Conservation (phyloP, 305 asterid species). For the Fraxinus dipetala region DNA sequence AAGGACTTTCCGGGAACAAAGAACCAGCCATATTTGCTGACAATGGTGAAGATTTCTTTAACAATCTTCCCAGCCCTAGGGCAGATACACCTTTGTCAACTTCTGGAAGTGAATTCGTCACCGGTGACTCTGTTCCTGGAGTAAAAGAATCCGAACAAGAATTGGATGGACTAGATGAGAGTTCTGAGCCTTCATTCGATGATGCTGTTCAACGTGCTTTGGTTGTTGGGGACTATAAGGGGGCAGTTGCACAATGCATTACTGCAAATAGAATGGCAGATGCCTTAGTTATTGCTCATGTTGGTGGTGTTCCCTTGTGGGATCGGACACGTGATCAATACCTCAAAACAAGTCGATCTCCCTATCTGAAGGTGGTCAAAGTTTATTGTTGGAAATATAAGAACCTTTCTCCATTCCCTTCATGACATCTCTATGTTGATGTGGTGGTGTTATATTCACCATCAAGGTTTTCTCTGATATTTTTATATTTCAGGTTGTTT, state of each 20-base stretch:
- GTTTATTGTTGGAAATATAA: conserved; percentile 4
- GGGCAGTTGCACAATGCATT: conserved; percentile 88
- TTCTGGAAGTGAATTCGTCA: conserved; percentile 48
- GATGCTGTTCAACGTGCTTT: conserved; percentile 92
- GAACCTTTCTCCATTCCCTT: background rate
- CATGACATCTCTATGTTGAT: conserved; percentile 9
- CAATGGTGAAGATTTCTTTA: conserved; percentile 89
- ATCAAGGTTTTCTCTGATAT: conserved; percentile 18
- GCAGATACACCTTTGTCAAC: conserved; percentile 69
- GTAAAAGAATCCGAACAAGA: conserved; percentile 54
- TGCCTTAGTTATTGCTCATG: conserved; percentile 98
- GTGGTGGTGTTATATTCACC: background rate
- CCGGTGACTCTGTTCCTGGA: conserved; percentile 35
- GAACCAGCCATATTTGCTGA: conserved; percentile 51
- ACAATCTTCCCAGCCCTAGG: conserved; percentile 90
- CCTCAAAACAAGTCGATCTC: conserved; percentile 65
- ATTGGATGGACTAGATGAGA: conserved; percentile 50
- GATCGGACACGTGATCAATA: conserved; percentile 82
- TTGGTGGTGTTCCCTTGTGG: conserved; percentile 83
- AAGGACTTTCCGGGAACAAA: conserved; percentile 45
- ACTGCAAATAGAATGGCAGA: conserved; percentile 86
- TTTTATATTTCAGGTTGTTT: conserved; percentile 62
- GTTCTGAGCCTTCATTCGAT: conserved; percentile 76
- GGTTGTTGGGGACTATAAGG: conserved; percentile 92
- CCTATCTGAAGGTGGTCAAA: conserved; percentile 73